Conservation (phyloP, 352 stramenopile genomes). For the Pythium oligandrum region DNA sequence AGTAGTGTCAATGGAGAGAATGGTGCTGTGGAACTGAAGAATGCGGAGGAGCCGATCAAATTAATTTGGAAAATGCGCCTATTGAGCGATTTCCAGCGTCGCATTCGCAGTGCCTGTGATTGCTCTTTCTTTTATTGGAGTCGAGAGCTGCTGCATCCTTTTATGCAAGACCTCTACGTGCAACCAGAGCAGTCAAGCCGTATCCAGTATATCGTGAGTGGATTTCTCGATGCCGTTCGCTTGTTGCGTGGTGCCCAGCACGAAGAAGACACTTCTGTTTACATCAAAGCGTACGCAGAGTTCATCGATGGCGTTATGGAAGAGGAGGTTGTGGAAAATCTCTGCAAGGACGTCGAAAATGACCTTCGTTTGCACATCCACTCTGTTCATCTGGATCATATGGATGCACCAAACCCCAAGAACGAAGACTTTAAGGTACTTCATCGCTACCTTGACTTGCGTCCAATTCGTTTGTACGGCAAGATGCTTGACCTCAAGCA, state of each 20-base stretch:
- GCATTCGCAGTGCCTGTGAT: conserved; percentile 82
- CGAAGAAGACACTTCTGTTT: conserved; percentile 60
- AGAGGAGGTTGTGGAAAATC: conserved; percentile 84
- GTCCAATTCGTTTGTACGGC: conserved; percentile 86
- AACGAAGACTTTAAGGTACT: conserved; percentile 78
- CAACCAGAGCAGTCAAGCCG: conserved; percentile 77
- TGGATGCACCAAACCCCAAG: conserved; percentile 84
- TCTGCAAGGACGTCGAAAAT: conserved; percentile 93
- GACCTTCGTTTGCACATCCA: conserved; percentile 90
- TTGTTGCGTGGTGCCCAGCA: conserved; percentile 72
- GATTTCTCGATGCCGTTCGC: conserved; percentile 76
- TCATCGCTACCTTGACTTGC: conserved; percentile 82
- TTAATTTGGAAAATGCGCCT: conserved; percentile 84
- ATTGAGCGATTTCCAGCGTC: conserved; percentile 86
- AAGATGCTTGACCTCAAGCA: conserved; percentile 81
- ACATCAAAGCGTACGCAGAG: conserved; percentile 65
- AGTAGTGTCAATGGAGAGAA: conserved; percentile 33
- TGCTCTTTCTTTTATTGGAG: conserved; percentile 94
- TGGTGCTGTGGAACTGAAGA: conserved; percentile 47
- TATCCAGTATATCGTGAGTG: conserved; percentile 78
- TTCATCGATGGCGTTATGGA: conserved; percentile 83
- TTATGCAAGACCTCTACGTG: conserved; percentile 80
- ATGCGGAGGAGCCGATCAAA: conserved; percentile 68
- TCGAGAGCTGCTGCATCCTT: conserved; percentile 81
- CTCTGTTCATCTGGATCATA: conserved; percentile 81